Evolutionary conservation across 2,329 filamentous ascomycete species (phyloP), one percentile per base, ranked within the genome.

Genomic region (Diplodia scrobiculata): DNA sequence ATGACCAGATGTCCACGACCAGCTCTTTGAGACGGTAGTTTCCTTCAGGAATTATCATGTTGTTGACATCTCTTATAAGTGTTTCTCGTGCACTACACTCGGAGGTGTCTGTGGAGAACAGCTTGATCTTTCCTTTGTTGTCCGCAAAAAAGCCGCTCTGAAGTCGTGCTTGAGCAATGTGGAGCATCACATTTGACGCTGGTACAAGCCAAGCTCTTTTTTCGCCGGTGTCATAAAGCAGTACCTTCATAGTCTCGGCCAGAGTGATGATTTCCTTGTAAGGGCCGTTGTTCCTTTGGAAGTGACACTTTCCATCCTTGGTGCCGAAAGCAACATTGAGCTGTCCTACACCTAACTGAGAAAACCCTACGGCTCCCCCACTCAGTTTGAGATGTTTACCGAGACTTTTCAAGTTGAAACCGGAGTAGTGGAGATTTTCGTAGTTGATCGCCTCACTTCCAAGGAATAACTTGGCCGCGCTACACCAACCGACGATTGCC

Each of bases 401-500:
- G 21, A 4, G 17, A 4, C 5, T 13, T 0, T 41, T 17, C 11
- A 48, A 19, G 5, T 53, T 13, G 21, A 19, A 5, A 1, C 51
- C 25, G 7, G 32, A 55, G 19, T 13, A 10, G 17, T 55, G 13
- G 32, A 55, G 29, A 32, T 36, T 38, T 2, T 55, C 53, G 21
- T 55, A 55, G 5, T 41, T 38, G 17, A 25, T 9, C 9, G 11
- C 19, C 53, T 55, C 53, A n/a, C 53, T 55, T 1, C 53, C 53
- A 7, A 55, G 53, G 38, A 55, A 32, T 4, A 36, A 4, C 5
- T 25, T 27, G 34, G n/a, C 53, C 17, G 10, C n/a, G 53, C 17
- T 38, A 25, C 53, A 55, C 53, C 53, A 55, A 9, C 53, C 53
- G 34, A 55, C n/a, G 32, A 55, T 9, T 5, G 53, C n/a, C 17